Conservation (phyloP, 2,329 filamentous ascomycete genomes). For the Curvularia spicifera region DNA sequence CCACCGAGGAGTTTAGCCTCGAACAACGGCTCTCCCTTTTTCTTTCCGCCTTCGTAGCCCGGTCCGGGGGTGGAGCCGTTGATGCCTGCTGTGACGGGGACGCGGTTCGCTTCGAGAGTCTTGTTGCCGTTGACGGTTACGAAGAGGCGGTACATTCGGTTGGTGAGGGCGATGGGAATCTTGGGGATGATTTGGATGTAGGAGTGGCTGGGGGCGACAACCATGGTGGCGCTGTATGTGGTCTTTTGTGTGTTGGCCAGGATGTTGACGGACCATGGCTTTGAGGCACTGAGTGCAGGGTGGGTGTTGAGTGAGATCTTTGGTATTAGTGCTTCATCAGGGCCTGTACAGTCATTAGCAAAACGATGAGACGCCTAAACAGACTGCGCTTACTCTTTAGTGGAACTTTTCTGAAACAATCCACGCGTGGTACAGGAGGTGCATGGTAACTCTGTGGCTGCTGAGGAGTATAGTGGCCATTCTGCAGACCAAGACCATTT, state of each 20-base stretch:
- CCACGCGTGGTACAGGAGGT: conserved; percentile 39
- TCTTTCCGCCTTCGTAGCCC: conserved; percentile 47
- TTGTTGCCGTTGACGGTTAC: conserved; percentile 71
- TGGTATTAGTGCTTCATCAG: conserved; percentile 68
- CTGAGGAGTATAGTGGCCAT: conserved; percentile 30
- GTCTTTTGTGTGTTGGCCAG: conserved; percentile 69
- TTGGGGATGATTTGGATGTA: conserved; percentile 74
- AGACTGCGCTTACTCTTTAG: conserved; percentile 56
- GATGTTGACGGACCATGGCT: conserved; percentile 68
- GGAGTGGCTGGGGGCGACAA: conserved; percentile 70
- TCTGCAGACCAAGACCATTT: conserved; percentile 37
- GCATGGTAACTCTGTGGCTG: conserved; percentile 40
- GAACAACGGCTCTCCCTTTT: conserved; percentile 70
- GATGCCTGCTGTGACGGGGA: conserved; percentile 51
- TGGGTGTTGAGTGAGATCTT: conserved; percentile 72
- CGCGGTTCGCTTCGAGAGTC: conserved; percentile 66
- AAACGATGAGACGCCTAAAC: background rate
- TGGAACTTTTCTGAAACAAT: conserved; percentile 40
- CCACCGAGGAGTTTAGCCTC: conserved; percentile 75
- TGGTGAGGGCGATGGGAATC: conserved; percentile 67
- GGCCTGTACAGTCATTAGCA: conserved; percentile 34
- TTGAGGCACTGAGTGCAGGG: conserved; percentile 66
- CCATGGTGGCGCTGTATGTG: conserved; percentile 75
- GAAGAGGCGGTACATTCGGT: conserved; percentile 77
- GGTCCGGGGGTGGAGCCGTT: conserved; percentile 34